Percentiles rank a stretch among this genome's conserved stretches.
Conservation (phyloP, 106 monocot genomes). For the Dendrobium officinale region DNA sequence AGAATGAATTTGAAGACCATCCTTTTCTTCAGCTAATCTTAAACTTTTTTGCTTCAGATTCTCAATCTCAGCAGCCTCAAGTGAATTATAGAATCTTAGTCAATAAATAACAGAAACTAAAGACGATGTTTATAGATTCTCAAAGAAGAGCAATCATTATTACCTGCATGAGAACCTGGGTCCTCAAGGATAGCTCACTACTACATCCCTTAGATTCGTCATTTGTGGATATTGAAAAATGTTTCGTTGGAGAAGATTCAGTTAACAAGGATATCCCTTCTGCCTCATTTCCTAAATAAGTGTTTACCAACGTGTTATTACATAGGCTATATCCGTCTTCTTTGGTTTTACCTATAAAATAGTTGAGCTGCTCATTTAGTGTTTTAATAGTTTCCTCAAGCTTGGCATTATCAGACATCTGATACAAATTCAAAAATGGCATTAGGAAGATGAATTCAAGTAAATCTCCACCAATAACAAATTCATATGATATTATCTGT, state of each 20-base stretch:
- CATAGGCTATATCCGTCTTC: slow-evolving; percentile 14
- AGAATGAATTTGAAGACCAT: slow-evolving; percentile 79
- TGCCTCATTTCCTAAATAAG: slow-evolving; percentile 17
- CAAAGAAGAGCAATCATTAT: not conserved
- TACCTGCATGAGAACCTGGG: slow-evolving; percentile 88
- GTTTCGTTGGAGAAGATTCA: slow-evolving; percentile 11
- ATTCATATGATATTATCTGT: not conserved
- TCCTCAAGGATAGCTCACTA: slow-evolving; percentile 38
- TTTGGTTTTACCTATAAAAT: slow-evolving; percentile 20
- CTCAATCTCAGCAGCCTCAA: slow-evolving; percentile 90
- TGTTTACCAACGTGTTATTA: slow-evolving; percentile 13
- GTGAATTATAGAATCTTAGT: slow-evolving; percentile 6
- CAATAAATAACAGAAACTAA: not conserved
- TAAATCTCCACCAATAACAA: slow-evolving; percentile 4
- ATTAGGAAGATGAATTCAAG: slow-evolving; percentile 6
- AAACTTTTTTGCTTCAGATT: slow-evolving; percentile 80
- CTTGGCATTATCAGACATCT: slow-evolving; percentile 74
- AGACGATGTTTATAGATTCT: not conserved
- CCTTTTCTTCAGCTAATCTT: slow-evolving; percentile 76
- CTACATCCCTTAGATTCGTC: slow-evolving; percentile 19
- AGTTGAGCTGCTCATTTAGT: slow-evolving; percentile 57
- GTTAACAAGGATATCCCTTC: slow-evolving; percentile 12
- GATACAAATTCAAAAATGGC: slow-evolving; percentile 8
- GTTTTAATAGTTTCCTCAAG: slow-evolving; percentile 54
- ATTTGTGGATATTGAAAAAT: slow-evolving; percentile 11